These are phyloP conservation scores for Chaetothyriales sp. DNA, from an alignment of 2,329 filamentous ascomycete species.

Conservation along the genomic window DNA sequence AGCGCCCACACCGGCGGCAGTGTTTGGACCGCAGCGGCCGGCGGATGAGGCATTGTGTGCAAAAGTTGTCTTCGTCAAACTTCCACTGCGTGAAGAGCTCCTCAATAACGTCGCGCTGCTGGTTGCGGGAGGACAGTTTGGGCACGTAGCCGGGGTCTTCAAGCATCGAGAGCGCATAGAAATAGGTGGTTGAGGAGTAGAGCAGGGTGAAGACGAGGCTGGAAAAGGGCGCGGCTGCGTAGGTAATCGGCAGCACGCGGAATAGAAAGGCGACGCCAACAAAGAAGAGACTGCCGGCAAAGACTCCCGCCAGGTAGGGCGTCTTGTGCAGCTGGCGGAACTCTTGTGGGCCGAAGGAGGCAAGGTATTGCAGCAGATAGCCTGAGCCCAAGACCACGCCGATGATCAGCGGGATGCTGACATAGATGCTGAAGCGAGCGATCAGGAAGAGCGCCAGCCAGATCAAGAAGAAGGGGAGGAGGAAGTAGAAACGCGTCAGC, in stretches of 20 bases:
- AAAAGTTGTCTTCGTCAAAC: slow-evolving; percentile 90
- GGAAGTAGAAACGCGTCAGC: slow-evolving; percentile 72
- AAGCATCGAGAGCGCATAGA: slow-evolving; percentile 73
- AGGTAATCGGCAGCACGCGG: slow-evolving; percentile 58
- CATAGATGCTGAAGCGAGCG: slow-evolving; percentile 56
- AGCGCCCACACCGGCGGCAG: slow-evolving; percentile 78
- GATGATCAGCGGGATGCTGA: slow-evolving; percentile 58
- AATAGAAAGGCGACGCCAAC: slow-evolving; percentile 62
- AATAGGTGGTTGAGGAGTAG: slow-evolving; percentile 58
- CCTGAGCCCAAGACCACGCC: slow-evolving; percentile 32
- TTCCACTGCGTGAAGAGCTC: slow-evolving; percentile 72
- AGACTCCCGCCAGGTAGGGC: slow-evolving; percentile 89
- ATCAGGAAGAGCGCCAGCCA: slow-evolving; percentile 56
- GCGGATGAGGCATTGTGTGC: slow-evolving; percentile 84
- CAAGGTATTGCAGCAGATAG: slow-evolving; percentile 57
- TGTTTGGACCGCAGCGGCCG: slow-evolving; percentile 91
- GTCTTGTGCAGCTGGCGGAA: slow-evolving; percentile 86
- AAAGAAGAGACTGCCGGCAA: slow-evolving; percentile 72
- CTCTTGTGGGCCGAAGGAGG: slow-evolving; percentile 67
- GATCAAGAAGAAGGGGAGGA: slow-evolving; percentile 70
- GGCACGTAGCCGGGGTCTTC: slow-evolving; percentile 87
- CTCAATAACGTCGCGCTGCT: slow-evolving; percentile 79
- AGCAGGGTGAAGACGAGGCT: slow-evolving; percentile 60
- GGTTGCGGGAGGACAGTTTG: slow-evolving; percentile 72
- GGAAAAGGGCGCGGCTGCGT: slow-evolving; percentile 50